Evolutionary conservation across 805 yeast species (phyloP), one percentile per base, ranked within the genome.

Genomic region (Ogataea trehalophila): DNA sequence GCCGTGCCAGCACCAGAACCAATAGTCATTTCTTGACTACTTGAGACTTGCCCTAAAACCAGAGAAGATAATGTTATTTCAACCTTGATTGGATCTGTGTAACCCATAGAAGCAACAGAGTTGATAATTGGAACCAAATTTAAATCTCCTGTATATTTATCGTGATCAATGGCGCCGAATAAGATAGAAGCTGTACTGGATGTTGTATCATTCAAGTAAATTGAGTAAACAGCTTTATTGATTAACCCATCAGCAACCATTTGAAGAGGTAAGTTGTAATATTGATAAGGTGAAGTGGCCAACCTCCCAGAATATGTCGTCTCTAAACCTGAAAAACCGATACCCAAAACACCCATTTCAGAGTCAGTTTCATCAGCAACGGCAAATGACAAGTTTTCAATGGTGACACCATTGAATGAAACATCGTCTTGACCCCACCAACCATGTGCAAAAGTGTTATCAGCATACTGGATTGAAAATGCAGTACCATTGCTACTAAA

Each of bases 161-260:
- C 73, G 49, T 75, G 77, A 58, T 85, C 92, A 26, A 81, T 74
- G 31, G 83, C 94, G 42, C 94, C 92, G 68, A 86, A 86, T 42
- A 85, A 62, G 18, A 85, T 69, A n/a, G 73, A 65, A 6, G 89
- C 91, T 1, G 68, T 50, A 5, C 57, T 41, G 0, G 77, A 67
- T 34, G 65, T 64, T 18, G 60, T 55, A 3, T 67, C 65, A 54
- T 81, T 76, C 62, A 87, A 70, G 57, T 70, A 85, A 46, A 87
- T 68, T 0, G 92, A 85, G 61, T 83, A 87, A 1, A 77, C 77
- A 37, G 72, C 71, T 43, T 75, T 73, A 40, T 73, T 57, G 50
- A 81, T 85, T 38, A 76, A 57, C 0, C 90, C 91, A 45, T 76
- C 75, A 33, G 68, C 60, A 43, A 74, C 80, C 70, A 88, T 65